Evolutionary conservation across 1,284 basidiomycete species (phyloP).

Genomic region (Moniliella sp.): DNA sequence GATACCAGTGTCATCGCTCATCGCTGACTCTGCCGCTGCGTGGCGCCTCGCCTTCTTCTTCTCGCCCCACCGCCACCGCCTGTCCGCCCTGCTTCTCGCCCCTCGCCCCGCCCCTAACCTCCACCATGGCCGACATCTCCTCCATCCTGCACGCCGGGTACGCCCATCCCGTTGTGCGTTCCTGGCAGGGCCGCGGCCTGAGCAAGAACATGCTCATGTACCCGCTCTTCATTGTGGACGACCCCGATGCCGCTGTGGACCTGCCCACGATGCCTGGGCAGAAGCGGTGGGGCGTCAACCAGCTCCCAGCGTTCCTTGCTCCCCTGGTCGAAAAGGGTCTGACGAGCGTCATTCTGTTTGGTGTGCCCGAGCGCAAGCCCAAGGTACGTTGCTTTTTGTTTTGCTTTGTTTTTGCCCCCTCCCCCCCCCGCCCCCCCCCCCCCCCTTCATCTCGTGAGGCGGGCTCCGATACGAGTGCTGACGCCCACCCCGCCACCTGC

Average conservation of each 20-base stretch:
- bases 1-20: no score
- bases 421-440: neutral
- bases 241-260: conserved; percentile 10
- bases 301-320: conserved; percentile 61
- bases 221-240: conserved; percentile 27
- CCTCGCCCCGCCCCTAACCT: no score
- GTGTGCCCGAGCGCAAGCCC: conserved; percentile 60
- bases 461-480: neutral
- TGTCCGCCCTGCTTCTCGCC: no score
- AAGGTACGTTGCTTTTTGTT: conserved; percentile 47
- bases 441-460: no score
- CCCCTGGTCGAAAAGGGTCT: conserved; percentile 77
- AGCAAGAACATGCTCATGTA: conserved; percentile 16
- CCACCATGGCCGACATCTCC: no score
- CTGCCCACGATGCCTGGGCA: conserved; percentile 27
- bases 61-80: no score
- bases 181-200: conserved; percentile 17
- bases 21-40: no score
- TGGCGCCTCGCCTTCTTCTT: no score
- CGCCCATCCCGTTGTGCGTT: conserved; percentile 17
- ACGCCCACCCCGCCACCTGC: neutral
- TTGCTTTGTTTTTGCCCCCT: neutral
- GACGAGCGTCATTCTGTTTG: conserved; percentile 79
- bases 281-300: conserved; percentile 64
- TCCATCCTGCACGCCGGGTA: conserved; percentile 24